These are phyloP conservation scores for Periconia digitata DNA, from an alignment of 2,329 filamentous ascomycete genomes.

Conservation along the genomic window DNA sequence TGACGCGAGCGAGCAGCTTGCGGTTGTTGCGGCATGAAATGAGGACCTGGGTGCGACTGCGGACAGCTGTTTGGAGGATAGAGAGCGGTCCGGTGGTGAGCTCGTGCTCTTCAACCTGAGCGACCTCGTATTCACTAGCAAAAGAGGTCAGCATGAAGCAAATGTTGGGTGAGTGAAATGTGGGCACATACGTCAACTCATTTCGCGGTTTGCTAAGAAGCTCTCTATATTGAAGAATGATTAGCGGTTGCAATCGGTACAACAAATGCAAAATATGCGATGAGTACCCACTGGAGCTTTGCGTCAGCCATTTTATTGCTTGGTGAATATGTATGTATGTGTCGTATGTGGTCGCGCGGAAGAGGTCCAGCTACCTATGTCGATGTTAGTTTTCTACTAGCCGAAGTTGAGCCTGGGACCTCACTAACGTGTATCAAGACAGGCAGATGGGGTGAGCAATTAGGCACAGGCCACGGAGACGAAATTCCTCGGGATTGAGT, in stretches of 20 bases:
- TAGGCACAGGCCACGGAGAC: slow-evolving; percentile 23
- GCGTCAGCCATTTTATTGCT: slow-evolving; percentile 37
- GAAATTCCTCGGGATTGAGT: slow-evolving; percentile 19
- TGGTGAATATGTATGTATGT: background rate
- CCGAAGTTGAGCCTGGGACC: slow-evolving; percentile 22
- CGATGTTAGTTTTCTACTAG: slow-evolving; percentile 22
- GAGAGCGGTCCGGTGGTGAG: slow-evolving; percentile 81
- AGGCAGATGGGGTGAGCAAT: no score
- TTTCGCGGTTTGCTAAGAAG: slow-evolving; percentile 84
- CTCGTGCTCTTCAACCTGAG: slow-evolving; percentile 77
- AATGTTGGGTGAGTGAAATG: background rate
- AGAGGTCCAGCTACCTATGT: slow-evolving; percentile 7
- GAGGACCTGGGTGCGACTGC: slow-evolving; percentile 90
- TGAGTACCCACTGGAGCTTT: slow-evolving; percentile 46
- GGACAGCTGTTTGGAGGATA: slow-evolving; percentile 94
- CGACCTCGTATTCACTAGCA: slow-evolving; percentile 83
- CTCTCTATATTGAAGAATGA: no score
- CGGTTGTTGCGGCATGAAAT: slow-evolving; percentile 98
- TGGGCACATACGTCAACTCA: slow-evolving; percentile 78
- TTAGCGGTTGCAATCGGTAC: no score
- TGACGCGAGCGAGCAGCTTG: slow-evolving; percentile 94
- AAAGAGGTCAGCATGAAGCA: slow-evolving; percentile 22
- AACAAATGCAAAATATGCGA: background rate
- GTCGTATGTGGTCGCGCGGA: slow-evolving; percentile 1
- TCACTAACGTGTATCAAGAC: background rate